A percentile compares a stretch with the other conserved stretches of the same genome.
Evolutionary conservation across 2,329 filamentous ascomycete species (phyloP).

Genomic region (Aureobasidium sp.): DNA sequence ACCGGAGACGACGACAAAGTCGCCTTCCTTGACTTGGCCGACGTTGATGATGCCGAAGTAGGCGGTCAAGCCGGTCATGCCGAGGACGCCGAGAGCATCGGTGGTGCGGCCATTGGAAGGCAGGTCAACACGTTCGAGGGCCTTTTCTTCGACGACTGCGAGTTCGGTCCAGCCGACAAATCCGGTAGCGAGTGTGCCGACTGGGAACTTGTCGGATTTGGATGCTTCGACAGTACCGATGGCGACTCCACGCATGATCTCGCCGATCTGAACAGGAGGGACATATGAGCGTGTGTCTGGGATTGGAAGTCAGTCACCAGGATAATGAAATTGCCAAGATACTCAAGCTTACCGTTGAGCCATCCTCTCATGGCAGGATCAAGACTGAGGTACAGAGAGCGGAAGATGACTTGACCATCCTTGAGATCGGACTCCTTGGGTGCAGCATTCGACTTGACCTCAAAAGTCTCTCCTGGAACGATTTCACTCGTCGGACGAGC

Average conservation of each 20-base stretch:
- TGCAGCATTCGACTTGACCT: constrained; percentile 18
- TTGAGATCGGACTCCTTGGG: constrained; percentile 20
- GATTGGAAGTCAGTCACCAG: background rate
- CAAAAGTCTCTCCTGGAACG: constrained; percentile 20
- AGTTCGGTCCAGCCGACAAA: constrained; percentile 37
- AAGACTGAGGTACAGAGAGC: constrained; percentile 44
- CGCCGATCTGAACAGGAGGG: constrained; percentile 37
- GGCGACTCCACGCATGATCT: constrained; percentile 33
- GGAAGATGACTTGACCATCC: constrained; percentile 40
- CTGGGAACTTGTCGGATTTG: constrained; percentile 25
- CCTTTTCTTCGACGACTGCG: constrained; percentile 26
- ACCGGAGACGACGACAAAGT: constrained; percentile 70
- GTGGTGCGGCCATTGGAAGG: constrained; percentile 21
- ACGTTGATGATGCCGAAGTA: constrained; percentile 69
- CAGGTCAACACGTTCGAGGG: constrained; percentile 18
- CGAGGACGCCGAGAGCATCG: constrained; percentile 32
- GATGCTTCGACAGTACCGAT: constrained; percentile 34
- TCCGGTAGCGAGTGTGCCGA: constrained; percentile 32
- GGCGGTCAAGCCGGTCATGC: constrained; percentile 65
- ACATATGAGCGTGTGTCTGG: constrained; percentile 38
- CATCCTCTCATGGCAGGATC: constrained; percentile 48
- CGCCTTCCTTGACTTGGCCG: constrained; percentile 59
- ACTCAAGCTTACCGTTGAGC: constrained; percentile 29
- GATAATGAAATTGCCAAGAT: no score
- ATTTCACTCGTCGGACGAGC: constrained; percentile 23